Evolutionary conservation across 2,329 filamentous ascomycete genomes (phyloP).

Genomic region (Penicillium sp.): DNA sequence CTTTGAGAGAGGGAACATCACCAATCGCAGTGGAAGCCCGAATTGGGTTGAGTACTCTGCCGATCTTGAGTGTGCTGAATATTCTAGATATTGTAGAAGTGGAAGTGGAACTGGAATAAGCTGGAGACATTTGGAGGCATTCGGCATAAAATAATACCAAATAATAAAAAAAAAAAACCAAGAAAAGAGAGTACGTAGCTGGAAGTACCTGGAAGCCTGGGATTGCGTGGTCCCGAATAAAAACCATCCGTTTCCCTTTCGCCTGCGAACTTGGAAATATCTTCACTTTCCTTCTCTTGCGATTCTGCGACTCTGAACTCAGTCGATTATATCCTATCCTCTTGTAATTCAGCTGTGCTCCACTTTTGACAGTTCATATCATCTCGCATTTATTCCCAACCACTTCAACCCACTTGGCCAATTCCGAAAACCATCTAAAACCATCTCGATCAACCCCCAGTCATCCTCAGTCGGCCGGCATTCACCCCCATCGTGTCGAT

Average conservation of each 20-base stretch:
- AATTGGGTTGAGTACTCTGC: conserved; percentile 3
- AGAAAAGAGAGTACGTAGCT: not conserved
- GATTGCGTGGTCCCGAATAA: not conserved
- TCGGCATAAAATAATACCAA: not conserved
- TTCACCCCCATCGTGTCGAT: not conserved
- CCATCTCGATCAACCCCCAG: not conserved
- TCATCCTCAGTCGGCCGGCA: not conserved
- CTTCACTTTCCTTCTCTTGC: not conserved
- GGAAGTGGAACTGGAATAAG: not conserved
- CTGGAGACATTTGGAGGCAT: not conserved
- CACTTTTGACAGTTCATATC: not conserved
- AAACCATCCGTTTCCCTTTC: not conserved
- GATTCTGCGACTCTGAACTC: not conserved
- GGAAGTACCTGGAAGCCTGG: not conserved
- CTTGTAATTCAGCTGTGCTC: not conserved
- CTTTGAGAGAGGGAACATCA: conserved; percentile 9
- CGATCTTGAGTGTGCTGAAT: not conserved
- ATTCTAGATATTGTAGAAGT: not conserved
- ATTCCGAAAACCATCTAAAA: not conserved
- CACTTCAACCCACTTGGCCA: not conserved
- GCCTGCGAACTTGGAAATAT: not conserved
- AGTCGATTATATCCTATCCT: not conserved
- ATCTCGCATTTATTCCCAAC: not conserved
- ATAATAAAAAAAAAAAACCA: not conserved
- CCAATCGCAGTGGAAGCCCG: conserved; percentile 10